Evolutionary conservation across 208 protist species (phyloP), one percentile per base, ranked within the genome.

Genomic region (Leishmania guyanensis): DNA sequence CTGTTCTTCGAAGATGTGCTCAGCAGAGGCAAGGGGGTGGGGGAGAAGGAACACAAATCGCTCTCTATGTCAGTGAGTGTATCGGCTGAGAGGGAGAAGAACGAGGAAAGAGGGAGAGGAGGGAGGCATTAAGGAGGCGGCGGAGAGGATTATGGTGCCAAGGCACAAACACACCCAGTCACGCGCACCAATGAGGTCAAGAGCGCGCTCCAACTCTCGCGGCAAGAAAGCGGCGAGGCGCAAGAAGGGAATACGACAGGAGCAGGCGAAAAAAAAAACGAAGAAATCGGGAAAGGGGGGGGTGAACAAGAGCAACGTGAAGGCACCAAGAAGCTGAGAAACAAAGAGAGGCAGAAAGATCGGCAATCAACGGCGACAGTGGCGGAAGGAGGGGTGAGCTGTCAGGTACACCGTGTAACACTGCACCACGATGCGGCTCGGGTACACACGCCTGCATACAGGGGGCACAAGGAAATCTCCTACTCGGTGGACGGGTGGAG

Each of bases 41-140:
- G 48, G 70, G 29, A 9, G 72, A 26, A 29, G n/a, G 33, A 43
- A 39, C 51, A 62, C 53, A 60, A 22, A 36, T 17, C 33, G 36
- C 12, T 43, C 72, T 46, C 29, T 76, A 29, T 76, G 72, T 76
- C 20, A 62, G 60, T 62, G 72, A n/a, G n/a, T 20, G 33, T 29
- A 76, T 76, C 72, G 46, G 72, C 72, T 62, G 72, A 70, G 77
- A 70, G 36, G 54, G 20, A 43, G 50, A 29, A 17, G 43, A 29
- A 43, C 29, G 71, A 16, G 48, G 43, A 54, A 3, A n/a, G 71
- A 26, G 71, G 43, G 33, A 29, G 69, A 53, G 16, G 16, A 36
- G 50, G 73, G 43, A 17, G 48, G 39, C 22, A 16, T 36, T 20
- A 39, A 39, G 14, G 36, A 36, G 10, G 73, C 36, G 29, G 50